These are phyloP conservation scores for Colletotrichum sp. DNA, from an alignment of 2,329 filamentous ascomycete species.

Conservation along the genomic window DNA sequence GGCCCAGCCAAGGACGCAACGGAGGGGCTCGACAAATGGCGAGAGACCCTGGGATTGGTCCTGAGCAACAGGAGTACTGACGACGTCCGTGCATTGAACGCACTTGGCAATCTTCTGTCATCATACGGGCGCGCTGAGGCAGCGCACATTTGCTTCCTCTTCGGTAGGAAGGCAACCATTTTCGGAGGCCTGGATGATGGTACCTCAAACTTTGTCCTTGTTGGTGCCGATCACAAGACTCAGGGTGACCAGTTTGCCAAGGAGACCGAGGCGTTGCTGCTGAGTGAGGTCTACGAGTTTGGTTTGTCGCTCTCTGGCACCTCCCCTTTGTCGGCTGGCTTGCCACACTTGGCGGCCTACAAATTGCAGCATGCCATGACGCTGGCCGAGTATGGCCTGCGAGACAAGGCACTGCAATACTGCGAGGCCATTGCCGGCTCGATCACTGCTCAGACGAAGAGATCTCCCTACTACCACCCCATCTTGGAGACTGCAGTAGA, in stretches of 20 bases:
- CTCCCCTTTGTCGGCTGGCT: conserved; percentile 53
- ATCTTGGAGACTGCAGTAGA: conserved; percentile 78
- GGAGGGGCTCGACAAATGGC: conserved; percentile 91
- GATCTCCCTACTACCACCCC: conserved; percentile 85
- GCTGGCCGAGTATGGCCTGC: conserved; percentile 83
- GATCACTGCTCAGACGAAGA: conserved; percentile 80
- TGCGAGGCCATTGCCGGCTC: conserved; percentile 82
- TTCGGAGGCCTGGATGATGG: conserved; percentile 87
- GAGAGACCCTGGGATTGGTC: conserved; percentile 85
- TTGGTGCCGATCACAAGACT: conserved; percentile 82
- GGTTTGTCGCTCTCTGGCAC: conserved; percentile 74
- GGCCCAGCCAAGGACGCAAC: conserved; percentile 73
- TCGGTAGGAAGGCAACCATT: conserved; percentile 73
- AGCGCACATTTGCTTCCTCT: conserved; percentile 92
- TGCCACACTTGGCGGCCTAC: conserved; percentile 87
- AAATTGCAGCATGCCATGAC: conserved; percentile 88
- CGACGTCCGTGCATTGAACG: conserved; percentile 78
- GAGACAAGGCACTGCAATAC: conserved; percentile 86
- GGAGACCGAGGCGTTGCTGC: conserved; percentile 84
- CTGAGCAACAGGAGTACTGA: conserved; percentile 86
- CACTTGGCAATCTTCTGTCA: conserved; percentile 81
- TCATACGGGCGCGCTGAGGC: conserved; percentile 90
- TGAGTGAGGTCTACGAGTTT: conserved; percentile 97
- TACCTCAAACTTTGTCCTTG: conserved; percentile 77
- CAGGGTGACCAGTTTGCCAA: conserved; percentile 75